A percentile compares a stretch with the other conserved stretches of the same genome.
phyloP scores from a whole-genome alignment of 2,329 filamentous ascomycete genomes.

The Pseudogymnoascus sp. region DNA sequence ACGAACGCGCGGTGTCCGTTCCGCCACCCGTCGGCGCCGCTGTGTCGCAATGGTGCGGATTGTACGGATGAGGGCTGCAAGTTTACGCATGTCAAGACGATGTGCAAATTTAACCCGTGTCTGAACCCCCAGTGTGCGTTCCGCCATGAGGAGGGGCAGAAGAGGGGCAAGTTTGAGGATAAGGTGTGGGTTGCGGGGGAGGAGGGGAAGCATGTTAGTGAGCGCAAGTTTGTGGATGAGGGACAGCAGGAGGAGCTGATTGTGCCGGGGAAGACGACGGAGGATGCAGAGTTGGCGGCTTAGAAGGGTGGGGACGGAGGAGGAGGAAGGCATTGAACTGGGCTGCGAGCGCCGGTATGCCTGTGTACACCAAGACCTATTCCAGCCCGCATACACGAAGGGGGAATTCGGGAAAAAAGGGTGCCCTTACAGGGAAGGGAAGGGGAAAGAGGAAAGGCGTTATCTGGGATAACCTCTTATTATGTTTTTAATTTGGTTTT shows the following conservation, averaged over 20 bases:
- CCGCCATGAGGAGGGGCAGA: slow-evolving; percentile 78
- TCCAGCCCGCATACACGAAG: background rate
- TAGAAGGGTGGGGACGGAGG: background rate
- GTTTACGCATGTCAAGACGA: slow-evolving; percentile 76
- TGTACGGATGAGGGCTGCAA: slow-evolving; percentile 78
- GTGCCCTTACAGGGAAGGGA: background rate
- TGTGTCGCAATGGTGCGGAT: slow-evolving; percentile 85
- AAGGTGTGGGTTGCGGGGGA: slow-evolving; percentile 76
- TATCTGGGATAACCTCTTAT: background rate
- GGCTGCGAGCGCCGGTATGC: background rate
- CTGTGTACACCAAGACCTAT: background rate
- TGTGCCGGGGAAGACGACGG: slow-evolving; percentile 16
- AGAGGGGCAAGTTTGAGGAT: slow-evolving; percentile 71
- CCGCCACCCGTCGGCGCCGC: slow-evolving; percentile 76
- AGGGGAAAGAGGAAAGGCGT: background rate
- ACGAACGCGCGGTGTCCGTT: slow-evolving; percentile 82
- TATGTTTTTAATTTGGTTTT: background rate
- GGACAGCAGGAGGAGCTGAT: slow-evolving; percentile 45
- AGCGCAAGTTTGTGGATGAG: slow-evolving; percentile 78
- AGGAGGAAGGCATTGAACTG: background rate
- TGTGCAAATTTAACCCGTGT: slow-evolving; percentile 89
- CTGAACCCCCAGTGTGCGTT: slow-evolving; percentile 71
- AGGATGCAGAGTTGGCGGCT: background rate
- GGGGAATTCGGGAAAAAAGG: background rate
- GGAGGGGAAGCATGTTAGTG: slow-evolving; percentile 65